Base-by-base conservation (phyloP, 2,329 filamentous ascomycete species). In the Apiospora arundinis region DNA sequence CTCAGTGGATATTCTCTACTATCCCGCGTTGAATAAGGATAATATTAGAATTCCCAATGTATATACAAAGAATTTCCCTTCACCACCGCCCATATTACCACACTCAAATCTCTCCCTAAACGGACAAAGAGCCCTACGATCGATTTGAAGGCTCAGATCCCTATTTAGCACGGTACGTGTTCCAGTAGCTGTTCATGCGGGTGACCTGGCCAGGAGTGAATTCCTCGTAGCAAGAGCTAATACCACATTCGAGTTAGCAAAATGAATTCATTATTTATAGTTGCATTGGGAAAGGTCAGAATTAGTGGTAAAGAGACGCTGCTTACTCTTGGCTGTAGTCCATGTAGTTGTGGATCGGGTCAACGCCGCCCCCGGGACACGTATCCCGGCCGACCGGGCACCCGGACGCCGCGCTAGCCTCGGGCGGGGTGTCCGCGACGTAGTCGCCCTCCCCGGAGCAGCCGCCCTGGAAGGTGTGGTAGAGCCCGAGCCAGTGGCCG, bases 401-500 rank as follows among this genome's bases (percentile, higher is more conserved):
- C 18, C 67, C 69, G 12, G 40, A 70, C 18, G 72, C 40, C 9
- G 66, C 18, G 23, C 48, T 68, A n/a, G 68, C 82, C 70, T 85
- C 75, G 40, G 76, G 73, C 14, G 81, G 80, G 12, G 81, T 83
- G 69, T 83, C 82, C 42, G 77, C 74, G 18, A 83, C 74, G 68
- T 74, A 75, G 70, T 83, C 81, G 48, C 79, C 80, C 45, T 70
- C 37, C 9, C 76, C 76, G 63, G 74, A 72, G 73, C 80, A 81
- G 56, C 75, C 76, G 45, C 78, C 81, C 69, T 80, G 74, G 74
- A 82, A 82, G 65, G 80, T 81, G 74, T 82, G 81, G 71, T 77
- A 75, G 48, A 82, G 78, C 67, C 81, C 81, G 66, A 82, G 75
- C 81, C 81, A 82, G 74, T 82, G 81, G 11, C 81, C 81, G 42